These are phyloP conservation scores for Talaromyces pinophilus DNA, from an alignment of 2,329 filamentous ascomycete genomes.

Conservation along the genomic window DNA sequence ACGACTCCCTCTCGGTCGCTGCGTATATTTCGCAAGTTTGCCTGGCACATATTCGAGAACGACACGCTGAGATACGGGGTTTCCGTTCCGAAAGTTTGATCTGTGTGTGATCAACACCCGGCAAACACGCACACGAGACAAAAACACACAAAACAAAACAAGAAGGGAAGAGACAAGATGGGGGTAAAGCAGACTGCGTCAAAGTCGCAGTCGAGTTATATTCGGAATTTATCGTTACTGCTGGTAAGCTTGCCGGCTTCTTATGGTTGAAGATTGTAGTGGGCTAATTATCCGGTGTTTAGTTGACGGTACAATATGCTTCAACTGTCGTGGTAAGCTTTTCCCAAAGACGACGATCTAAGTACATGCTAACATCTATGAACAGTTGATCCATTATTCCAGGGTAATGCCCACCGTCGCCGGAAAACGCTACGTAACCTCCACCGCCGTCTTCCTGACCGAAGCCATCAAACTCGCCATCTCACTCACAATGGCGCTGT, in stretches of 20 bases:
- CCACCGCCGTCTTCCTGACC: constrained; percentile 90
- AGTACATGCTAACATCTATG: constrained; percentile 4
- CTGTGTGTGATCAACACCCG: constrained; percentile 1
- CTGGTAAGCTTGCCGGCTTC: constrained; percentile 37
- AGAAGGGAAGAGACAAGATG: background rate
- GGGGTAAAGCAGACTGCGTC: background rate
- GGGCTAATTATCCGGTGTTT: constrained; percentile 6
- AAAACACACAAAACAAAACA: background rate
- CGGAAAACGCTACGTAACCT: constrained; percentile 87
- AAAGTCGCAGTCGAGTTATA: background rate
- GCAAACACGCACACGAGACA: no score
- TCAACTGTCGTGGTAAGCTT: constrained; percentile 46
- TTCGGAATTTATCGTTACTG: constrained; percentile 33
- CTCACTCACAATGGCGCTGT: constrained; percentile 81
- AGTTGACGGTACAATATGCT: constrained; percentile 49
- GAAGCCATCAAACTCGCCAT: constrained; percentile 88
- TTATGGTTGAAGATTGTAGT: background rate
- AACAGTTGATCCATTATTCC: constrained; percentile 88
- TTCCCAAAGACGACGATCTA: background rate
- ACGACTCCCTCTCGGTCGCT: background rate
- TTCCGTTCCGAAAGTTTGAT: background rate
- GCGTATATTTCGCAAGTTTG: background rate
- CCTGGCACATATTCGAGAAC: background rate
- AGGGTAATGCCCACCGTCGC: constrained; percentile 83
- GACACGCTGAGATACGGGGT: background rate